Base-by-base conservation (phyloP, 176 grass and related monocot species). In the Triticum urartu region DNA sequence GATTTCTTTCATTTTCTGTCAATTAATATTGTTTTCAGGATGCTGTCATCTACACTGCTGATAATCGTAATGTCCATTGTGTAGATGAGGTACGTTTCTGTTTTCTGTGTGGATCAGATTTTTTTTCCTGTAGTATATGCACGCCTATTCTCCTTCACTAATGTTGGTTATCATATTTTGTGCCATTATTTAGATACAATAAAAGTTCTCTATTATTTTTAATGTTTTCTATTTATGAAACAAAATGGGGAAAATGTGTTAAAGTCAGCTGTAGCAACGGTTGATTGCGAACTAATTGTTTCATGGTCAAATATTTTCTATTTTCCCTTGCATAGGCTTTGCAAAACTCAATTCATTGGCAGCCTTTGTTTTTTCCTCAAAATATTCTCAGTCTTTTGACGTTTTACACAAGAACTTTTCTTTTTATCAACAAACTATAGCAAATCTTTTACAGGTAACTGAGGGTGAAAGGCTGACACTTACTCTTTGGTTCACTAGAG, bases 401-500 rank as follows among this genome's bases (percentile, higher is more conserved):
- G 33, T 15, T 69, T 69, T 20, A 34, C 3, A 2, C 3, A 50
- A 72, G 54, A 26, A 76, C 7, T 81, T 60, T 77, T 34, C 18
- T 54, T 60, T 67, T 86, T 74, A 84, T 80, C 34, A 22, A 84
- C 77, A 88, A 60, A 83, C 18, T 77, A 43, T 64, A 89, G 25
- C 81, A 58, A 75, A 32, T 50, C 43, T 45, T 81, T 86, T 74
- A 67, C 88, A 98, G 95, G 89, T 98, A 54, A 92, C 75, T 34
- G 95, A 94, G 87, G 95, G 93, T 79, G 95, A 98, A 95, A 95
- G 95, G 82, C 88, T 98, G 24, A 94, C 95, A 40, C 87, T 98
- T 66, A 94, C 93, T 72, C 83, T 98, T 83, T 98, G 93, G 93
- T 95, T 98, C 78, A 95, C 91, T 28, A 94, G 93, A 69, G 81